Conservation (phyloP, 2,329 filamentous ascomycete species). For the Helminthosporium solani region DNA sequence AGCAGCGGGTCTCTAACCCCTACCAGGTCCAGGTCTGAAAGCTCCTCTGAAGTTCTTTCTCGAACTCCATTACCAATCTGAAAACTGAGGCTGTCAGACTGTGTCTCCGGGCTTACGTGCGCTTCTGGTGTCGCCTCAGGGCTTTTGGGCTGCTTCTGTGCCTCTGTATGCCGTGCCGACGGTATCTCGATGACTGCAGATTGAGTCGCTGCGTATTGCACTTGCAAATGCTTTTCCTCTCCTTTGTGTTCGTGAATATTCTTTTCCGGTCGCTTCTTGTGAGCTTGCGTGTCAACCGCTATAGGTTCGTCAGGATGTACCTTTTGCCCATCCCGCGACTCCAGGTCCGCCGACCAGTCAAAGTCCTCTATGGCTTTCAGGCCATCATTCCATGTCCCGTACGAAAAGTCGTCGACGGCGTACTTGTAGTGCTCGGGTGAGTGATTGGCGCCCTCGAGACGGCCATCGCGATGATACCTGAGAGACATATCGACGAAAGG, state of each 20-base stretch:
- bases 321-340: background rate
- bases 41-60: background rate
- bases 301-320: background rate
- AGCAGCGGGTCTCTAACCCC: background rate
- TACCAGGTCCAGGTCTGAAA: background rate
- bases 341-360: constrained; percentile 17
- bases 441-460: constrained; percentile 7
- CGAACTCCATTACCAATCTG: background rate
- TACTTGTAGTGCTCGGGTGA: constrained; percentile 13
- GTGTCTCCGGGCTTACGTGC: background rate
- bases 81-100: background rate
- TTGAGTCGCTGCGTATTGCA: too few species aligned
- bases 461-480: constrained; percentile 5
- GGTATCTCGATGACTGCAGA: background rate
- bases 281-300: background rate
- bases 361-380: constrained; percentile 24
- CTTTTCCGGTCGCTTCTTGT: background rate
- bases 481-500: background rate
- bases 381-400: constrained; percentile 21
- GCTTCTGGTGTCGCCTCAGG: background rate
- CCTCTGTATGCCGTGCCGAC: background rate
- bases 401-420: background rate
- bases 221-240: too few species aligned
- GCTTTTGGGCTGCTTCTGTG: background rate
- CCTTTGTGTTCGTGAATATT: background rate